A percentile compares a stretch with the other conserved stretches of the same genome.
Conservation (phyloP, 1,284 basidiomycete genomes). For the Dichomitus squalens region DNA sequence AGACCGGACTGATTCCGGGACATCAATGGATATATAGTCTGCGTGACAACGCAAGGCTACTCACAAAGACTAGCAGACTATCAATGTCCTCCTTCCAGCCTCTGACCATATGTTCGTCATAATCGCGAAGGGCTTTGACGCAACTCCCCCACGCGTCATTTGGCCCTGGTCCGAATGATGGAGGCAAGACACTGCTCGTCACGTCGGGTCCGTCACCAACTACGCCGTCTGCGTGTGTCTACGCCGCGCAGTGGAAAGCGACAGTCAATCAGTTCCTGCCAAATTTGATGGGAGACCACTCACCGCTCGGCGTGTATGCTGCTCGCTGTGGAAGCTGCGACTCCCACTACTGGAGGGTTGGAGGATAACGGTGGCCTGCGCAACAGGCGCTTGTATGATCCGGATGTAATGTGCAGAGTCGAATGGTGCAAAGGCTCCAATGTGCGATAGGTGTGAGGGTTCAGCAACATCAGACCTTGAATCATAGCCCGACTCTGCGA, state of each 20-base stretch:
- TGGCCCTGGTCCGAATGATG: not conserved
- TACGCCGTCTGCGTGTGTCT: not conserved
- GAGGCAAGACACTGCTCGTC: not conserved
- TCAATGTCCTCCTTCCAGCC: conserved; percentile 29
- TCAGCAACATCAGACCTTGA: not conserved
- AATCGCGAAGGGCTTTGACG: conserved; percentile 18
- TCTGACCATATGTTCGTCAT: conserved; percentile 21
- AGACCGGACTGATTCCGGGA: conserved; percentile 22
- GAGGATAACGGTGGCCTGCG: not conserved
- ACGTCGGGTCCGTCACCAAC: not conserved
- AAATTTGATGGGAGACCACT: no score
- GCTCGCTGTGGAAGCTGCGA: not conserved
- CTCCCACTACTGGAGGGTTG: not conserved
- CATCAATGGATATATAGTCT: not conserved
- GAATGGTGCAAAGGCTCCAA: not conserved
- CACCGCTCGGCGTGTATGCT: not conserved
- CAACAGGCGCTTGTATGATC: not conserved
- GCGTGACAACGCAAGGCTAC: not conserved
- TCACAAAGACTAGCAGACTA: conserved; percentile 27
- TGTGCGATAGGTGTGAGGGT: not conserved
- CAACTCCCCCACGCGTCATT: conserved; percentile 20
- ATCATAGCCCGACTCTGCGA: not conserved
- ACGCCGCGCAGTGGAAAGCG: no score
- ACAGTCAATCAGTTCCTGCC: no score
- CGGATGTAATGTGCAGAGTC: not conserved